Conservation (phyloP, 805 yeast genomes). For the Cyberlindnera meyerae region DNA sequence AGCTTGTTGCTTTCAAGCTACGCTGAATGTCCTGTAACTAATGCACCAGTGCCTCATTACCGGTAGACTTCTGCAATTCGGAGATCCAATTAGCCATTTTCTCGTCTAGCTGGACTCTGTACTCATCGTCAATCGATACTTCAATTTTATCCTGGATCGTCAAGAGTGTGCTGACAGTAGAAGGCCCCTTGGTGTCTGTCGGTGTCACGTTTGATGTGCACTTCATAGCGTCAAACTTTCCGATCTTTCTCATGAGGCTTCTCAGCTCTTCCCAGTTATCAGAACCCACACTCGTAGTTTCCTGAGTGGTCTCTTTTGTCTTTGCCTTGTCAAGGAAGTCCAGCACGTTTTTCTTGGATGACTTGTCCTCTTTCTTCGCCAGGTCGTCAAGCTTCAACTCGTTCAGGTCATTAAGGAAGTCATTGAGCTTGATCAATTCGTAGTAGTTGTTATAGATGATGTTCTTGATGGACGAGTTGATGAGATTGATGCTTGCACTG, state of each 20-base stretch:
- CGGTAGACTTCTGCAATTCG: constrained; percentile 1
- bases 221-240: constrained; percentile 12
- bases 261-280: constrained; percentile 13
- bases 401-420: constrained; percentile 41
- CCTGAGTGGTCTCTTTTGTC: not conserved
- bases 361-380: constrained; percentile 1
- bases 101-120: constrained; percentile 1
- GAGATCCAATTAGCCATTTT: constrained; percentile 11
- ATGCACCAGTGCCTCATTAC: constrained; percentile 6
- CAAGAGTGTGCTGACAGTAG: constrained; percentile 7
- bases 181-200: not conserved
- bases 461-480: constrained; percentile 59
- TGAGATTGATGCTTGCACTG: constrained; percentile 42
- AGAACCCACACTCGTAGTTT: not conserved
- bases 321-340: constrained; percentile 9
- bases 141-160: constrained; percentile 1
- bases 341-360: constrained; percentile 10
- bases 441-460: constrained; percentile 73
- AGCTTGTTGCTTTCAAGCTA: constrained; percentile 1
- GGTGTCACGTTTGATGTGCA: not conserved
- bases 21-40: constrained; percentile 15
- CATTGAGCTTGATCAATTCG: constrained; percentile 63
- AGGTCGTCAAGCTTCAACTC: constrained; percentile 16
- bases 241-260: constrained; percentile 22
- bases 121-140: constrained; percentile 3